Percentiles rank a stretch among this genome's conserved stretches.
phyloP scores from a whole-genome alignment of 1,284 basidiomycete genomes.

The Abortiporus biennis region DNA sequence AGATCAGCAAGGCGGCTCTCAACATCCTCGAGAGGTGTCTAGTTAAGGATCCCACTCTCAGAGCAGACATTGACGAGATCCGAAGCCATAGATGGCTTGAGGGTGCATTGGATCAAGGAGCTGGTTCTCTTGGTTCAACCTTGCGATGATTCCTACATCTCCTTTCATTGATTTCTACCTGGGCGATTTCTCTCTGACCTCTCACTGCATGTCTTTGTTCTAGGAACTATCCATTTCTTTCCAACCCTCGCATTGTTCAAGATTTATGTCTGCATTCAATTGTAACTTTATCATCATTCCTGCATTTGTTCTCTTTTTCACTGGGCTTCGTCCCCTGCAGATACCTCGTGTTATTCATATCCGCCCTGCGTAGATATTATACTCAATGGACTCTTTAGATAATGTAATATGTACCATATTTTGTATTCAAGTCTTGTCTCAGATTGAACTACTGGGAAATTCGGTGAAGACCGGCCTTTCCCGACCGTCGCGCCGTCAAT shows the following conservation, averaged over 20 bases:
- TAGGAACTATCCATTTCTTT: not conserved
- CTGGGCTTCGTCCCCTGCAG: too few species aligned
- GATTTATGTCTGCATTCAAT: not conserved
- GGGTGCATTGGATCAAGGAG: conserved; percentile 24
- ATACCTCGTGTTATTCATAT: too few species aligned
- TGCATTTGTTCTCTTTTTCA: too few species aligned
- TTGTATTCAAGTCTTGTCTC: too few species aligned
- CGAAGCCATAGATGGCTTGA: conserved; percentile 70
- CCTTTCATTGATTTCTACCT: not conserved
- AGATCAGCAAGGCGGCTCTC: conserved; percentile 19
- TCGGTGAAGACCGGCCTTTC: too few species aligned
- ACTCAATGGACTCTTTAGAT: too few species aligned
- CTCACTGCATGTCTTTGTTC: not conserved
- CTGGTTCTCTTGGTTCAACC: too few species aligned
- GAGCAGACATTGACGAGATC: conserved; percentile 72
- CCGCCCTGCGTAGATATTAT: too few species aligned
- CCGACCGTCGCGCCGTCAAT: too few species aligned
- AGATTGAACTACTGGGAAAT: too few species aligned
- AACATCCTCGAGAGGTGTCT: conserved; percentile 68
- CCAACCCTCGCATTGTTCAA: not conserved
- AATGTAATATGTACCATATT: too few species aligned
- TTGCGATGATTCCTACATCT: not conserved
- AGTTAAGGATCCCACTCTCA: conserved; percentile 59
- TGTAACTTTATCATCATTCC: not conserved
- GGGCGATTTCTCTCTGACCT: not conserved